Evolutionary conservation across 2,329 filamentous ascomycete species (phyloP).

Genomic region (Zymoseptoria pseudotritici): DNA sequence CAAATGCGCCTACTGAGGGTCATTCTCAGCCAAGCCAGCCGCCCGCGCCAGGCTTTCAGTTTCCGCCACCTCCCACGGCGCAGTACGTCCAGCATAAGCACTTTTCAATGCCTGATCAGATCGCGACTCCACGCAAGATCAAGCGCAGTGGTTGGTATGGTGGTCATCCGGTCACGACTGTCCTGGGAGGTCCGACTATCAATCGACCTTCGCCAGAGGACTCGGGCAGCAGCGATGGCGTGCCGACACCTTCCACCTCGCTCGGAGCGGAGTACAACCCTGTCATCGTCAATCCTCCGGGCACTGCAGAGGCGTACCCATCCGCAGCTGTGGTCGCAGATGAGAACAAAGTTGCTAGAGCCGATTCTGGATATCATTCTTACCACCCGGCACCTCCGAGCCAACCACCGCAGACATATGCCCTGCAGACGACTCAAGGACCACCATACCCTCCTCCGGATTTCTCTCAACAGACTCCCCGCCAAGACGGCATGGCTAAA

Average conservation of each 20-base stretch:
- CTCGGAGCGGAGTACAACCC: slow-evolving; percentile 46
- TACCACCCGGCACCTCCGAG: slow-evolving; percentile 16
- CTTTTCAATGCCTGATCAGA: slow-evolving; percentile 32
- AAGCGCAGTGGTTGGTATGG: slow-evolving; percentile 71
- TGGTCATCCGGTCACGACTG: slow-evolving; percentile 33
- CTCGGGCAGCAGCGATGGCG: slow-evolving; percentile 48
- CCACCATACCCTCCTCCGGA: slow-evolving; percentile 18
- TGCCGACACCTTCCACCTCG: slow-evolving; percentile 45
- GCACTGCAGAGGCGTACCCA: slow-evolving; percentile 39
- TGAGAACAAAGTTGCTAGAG: slow-evolving; percentile 33
- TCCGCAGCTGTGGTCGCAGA: slow-evolving; percentile 32
- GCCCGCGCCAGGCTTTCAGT: slow-evolving; percentile 10
- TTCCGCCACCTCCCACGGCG: slow-evolving; percentile 15
- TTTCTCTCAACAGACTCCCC: background rate
- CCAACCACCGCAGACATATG: slow-evolving; percentile 24
- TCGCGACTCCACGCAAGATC: slow-evolving; percentile 49
- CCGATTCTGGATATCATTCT: slow-evolving; percentile 29
- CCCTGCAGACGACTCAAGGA: slow-evolving; percentile 29
- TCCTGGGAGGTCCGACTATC: slow-evolving; percentile 10
- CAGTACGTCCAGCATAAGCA: slow-evolving; percentile 29
- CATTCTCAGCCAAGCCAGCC: slow-evolving; percentile 24
- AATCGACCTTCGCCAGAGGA: slow-evolving; percentile 50
- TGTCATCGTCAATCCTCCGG: slow-evolving; percentile 45
- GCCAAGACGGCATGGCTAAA: slow-evolving; percentile 44
- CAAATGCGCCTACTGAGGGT: slow-evolving; percentile 29